Conservation (phyloP, 345 rosid species). For the Eucalyptus lansdowneana region DNA sequence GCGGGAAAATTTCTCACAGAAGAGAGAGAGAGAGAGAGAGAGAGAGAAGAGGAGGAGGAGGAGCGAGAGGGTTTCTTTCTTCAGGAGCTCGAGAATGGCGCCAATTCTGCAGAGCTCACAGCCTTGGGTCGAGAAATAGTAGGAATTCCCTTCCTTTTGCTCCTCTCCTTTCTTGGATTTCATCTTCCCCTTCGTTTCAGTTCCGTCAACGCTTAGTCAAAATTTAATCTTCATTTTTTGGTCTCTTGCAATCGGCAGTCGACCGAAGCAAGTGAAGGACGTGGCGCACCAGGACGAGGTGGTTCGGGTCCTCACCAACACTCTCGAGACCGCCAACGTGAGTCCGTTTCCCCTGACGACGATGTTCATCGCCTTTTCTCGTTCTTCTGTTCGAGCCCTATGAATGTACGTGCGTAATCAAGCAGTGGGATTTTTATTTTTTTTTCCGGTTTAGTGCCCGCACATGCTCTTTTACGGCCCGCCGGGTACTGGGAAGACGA, state of each 20-base stretch:
- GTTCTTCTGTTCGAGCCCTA: background rate
- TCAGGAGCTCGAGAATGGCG: constrained; percentile 34
- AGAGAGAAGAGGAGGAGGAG: too few relatives aligned
- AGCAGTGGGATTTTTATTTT: background rate
- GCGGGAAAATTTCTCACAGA: background rate
- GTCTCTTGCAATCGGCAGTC: constrained; percentile 23
- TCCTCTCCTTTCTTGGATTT: background rate
- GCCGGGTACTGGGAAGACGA: constrained; percentile 95
- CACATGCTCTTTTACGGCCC: constrained; percentile 99
- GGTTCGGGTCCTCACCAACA: constrained; percentile 93
- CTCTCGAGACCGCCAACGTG: constrained; percentile 74
- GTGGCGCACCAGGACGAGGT: constrained; percentile 98
- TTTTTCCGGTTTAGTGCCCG: constrained; percentile 41
- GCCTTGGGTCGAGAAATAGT: constrained; percentile 98
- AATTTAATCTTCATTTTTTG: background rate
- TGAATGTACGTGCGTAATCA: background rate
- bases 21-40: background rate
- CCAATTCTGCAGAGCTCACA: constrained; percentile 76
- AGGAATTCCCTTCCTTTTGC: background rate
- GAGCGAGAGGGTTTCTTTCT: background rate
- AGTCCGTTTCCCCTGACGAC: background rate
- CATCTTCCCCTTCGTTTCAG: background rate
- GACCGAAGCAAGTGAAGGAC: constrained; percentile 87
- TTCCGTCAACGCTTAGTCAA: background rate
- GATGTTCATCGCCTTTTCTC: background rate